phyloP scores from a whole-genome alignment of 2,329 filamentous ascomycete genomes.

The Exophiala spinifera region DNA sequence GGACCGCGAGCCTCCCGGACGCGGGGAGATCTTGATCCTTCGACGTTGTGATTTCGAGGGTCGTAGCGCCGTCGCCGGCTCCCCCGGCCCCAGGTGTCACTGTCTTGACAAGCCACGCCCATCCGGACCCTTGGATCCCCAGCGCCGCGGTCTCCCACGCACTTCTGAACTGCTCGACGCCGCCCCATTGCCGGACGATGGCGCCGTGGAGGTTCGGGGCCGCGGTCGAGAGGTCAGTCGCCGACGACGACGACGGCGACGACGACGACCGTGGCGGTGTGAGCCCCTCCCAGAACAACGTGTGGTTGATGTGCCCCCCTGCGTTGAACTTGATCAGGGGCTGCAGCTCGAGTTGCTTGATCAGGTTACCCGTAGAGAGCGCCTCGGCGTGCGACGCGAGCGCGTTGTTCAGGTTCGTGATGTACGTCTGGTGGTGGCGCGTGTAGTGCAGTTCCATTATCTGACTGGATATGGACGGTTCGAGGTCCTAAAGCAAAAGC shows the following conservation, averaged over 20 bases:
- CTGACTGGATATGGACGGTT: constrained; percentile 65
- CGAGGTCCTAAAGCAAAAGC: constrained; percentile 25
- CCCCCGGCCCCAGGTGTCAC: too few relatives aligned
- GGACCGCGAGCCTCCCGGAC: constrained; percentile 51
- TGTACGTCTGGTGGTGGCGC: constrained; percentile 93
- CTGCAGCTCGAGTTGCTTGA: constrained; percentile 58
- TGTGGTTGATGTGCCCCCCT: constrained; percentile 62
- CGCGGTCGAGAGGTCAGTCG: constrained; percentile 48
- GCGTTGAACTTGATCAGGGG: constrained; percentile 64
- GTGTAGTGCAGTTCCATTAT: constrained; percentile 97
- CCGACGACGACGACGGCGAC: too few relatives aligned
- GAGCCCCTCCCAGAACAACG: constrained; percentile 74
- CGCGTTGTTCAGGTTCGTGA: constrained; percentile 81
- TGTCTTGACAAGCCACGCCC: constrained; percentile 80
- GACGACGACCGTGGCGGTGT: constrained; percentile 42
- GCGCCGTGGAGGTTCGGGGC: constrained; percentile 58
- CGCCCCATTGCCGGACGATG: constrained; percentile 67
- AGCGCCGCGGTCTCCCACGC: constrained; percentile 65
- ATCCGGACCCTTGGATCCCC: constrained; percentile 76
- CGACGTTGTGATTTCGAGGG: constrained; percentile 70
- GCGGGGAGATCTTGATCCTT: constrained; percentile 69
- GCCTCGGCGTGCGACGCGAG: constrained; percentile 66
- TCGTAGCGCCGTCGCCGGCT: constrained; percentile 43
- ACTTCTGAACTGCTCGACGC: constrained; percentile 61
- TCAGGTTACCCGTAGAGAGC: constrained; percentile 52